Evolutionary conservation across 495 filamentous ascomycete species (phyloP).

Genomic region (Hypoxylon perforatum): DNA sequence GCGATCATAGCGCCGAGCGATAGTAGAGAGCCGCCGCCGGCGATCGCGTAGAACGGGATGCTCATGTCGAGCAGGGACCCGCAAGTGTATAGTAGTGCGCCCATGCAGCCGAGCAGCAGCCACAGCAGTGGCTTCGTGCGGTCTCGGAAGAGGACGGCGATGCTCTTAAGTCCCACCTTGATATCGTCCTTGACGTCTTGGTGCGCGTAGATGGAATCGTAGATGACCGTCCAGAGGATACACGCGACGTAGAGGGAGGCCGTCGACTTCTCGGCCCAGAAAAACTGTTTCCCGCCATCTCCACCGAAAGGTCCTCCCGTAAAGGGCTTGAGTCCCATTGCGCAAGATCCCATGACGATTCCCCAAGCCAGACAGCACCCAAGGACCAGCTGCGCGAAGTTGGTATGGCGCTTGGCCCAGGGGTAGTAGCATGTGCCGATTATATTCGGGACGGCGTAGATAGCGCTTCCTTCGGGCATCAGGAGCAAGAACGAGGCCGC

Average conservation of each 20-base stretch:
- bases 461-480: conserved; percentile 37
- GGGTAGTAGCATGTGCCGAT: conserved; percentile 52
- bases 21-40: conserved; percentile 41
- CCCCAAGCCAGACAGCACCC: conserved; percentile 52
- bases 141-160: conserved; percentile 52
- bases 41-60: conserved; percentile 42
- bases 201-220: conserved; percentile 58
- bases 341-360: conserved; percentile 45
- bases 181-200: conserved; percentile 53
- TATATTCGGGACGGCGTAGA: conserved; percentile 47
- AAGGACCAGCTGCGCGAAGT: conserved; percentile 54
- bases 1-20: conserved; percentile 51
- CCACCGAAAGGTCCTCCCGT: conserved; percentile 37
- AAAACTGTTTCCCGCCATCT: conserved; percentile 5
- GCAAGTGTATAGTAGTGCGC: conserved; percentile 35
- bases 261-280: conserved; percentile 33
- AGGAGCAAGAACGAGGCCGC: conserved; percentile 40
- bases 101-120: conserved; percentile 40
- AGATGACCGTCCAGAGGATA: conserved; percentile 51
- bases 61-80: conserved; percentile 43
- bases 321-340: conserved; percentile 45
- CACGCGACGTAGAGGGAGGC: conserved; percentile 40
- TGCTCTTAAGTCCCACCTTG: conserved; percentile 49
- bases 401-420: conserved; percentile 54
- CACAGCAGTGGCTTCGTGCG: conserved; percentile 46